Base-by-base conservation (phyloP, 352 stramenopile species). In the Phytophthora hibernalis region DNA sequence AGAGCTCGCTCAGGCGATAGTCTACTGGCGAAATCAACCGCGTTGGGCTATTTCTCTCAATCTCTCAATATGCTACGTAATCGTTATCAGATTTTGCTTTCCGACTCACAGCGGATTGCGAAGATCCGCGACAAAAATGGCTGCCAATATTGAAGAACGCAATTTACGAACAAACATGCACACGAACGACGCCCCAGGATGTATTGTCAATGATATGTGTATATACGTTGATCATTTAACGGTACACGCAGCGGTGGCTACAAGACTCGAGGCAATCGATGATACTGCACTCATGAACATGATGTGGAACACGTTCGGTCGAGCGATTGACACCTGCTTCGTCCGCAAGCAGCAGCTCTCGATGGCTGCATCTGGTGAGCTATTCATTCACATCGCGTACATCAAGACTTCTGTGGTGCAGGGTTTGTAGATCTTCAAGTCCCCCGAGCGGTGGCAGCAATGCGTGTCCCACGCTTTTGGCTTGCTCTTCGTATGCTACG, bases 41-140 rank as follows among this genome's bases (percentile, higher is more conserved):
- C 54, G 15, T 18, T 59, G 7, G 54, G 47, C 0, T 74, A 70
- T 21, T 63, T 60, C 12, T 72, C 48, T 21, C 62, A 69, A 37
- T 31, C 48, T 28, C 20, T 54, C 1, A 68, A 65, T 22, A 16
- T 68, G 0, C 15, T 69, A 0, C 40, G 56, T 18, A 52, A 72
- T 24, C 38, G 53, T 5, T 65, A 64, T 33, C 12, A 2, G 8
- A 38, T 31, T 10, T 44, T 30, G 33, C 15, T 73, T 15, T 21
- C 30, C 2, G 54, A 73, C 21, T 37, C 37, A 6, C 60, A 68
- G 31, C 40, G 47, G 20, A 45, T 76, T 10, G 44, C 15, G 18
- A 59, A 53, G 15, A 76, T 70, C 26, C 55, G 40, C 8, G 63
- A 70, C 11, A 77, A 74, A 52, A 73, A n/a, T 77, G 59, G 44